Base-by-base conservation (phyloP, 306 rosid genomes). In the Astragalus membranaceus region DNA sequence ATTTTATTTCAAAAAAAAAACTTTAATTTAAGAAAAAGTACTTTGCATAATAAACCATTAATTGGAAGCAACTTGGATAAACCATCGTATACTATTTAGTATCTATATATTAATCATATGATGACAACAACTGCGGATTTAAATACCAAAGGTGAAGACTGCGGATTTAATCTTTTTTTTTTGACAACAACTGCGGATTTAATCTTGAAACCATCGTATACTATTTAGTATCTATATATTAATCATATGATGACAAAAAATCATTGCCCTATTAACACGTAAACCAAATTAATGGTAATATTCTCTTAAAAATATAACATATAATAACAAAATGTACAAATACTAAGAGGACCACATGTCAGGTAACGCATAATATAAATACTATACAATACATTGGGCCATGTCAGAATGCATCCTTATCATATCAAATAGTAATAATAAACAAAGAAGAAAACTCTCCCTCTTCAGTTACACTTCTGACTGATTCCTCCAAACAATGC, bases 381-480 rank as follows among this genome's bases (percentile, higher is more conserved):
- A 10, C 10, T 13, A 48, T 15, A 48, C 4, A 48, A 48, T 48
- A 47, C 53, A 46, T 4, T 46, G 70, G 56, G 54, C 49, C 57
- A 63, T 33, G 72, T 64, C 56, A 64, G 39, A 53, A 14, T 52
- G 66, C 41, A 74, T 64, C 7, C 41, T 63, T 12, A 52, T 50
- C 62, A 49, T 48, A 41, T 64, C 6, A 0, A 23, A 39, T 20
- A 26, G 12, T 14, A 49, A 26, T 29, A 52, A 39, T 36, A 39
- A 20, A 58, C 4, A 48, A 59, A 36, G 23, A 30, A 5, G 5
- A 33, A 4, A 6, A n/a, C 10, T 7, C 30, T 67, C 8, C 2
- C 48, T 12, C 54, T 5, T 8, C 11, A 64, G 57, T 48, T 47
- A 9, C 33, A 33, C 32, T 67, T 49, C 61, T 50, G 49, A 41